Evolutionary conservation across 2,329 filamentous ascomycete genomes (phyloP), one percentile per base, ranked within the genome.

Genomic region (Sarocladiaceae sp.): DNA sequence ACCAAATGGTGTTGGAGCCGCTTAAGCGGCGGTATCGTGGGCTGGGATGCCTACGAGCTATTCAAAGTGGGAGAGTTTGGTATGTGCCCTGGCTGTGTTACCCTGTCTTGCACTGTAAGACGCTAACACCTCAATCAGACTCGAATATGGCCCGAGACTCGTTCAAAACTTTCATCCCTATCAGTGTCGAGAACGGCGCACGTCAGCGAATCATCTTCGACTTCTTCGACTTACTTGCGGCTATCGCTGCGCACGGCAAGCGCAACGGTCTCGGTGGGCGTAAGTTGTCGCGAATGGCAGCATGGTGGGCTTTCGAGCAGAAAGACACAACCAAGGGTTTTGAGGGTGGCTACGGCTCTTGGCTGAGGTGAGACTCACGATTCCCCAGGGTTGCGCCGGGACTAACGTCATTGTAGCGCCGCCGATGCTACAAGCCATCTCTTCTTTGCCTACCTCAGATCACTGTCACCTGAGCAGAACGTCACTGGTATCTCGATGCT

Each of bases 1-100:
- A 74, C 93, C 52, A 98, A 97, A 71, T 98, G 93, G 93, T 97
- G 91, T 65, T 98, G 93, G 93, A 90, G 88, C 62, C 81, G 93
- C 66, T 72, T 98, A 42, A 80, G 85, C 33, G 88, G 89, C 47
- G 93, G 93, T 57, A 82, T 98, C 12, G 90, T 98, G 27, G 89
- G 88, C 47, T 97, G 93, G 93, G 89, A 96, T 58, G 88, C 88
- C 33, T 98, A 98, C 60, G 90, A 97, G 61, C 76, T 95, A 18
- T 98, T 98, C 73, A 89, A 86, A 58, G 83, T 94, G 52, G 93
- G 93, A 60, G 93, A 98, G 69, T 80, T 85, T 72, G 89, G 89
- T 94, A 46, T 43, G 51, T 41, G 20, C 19, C 18, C 24, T 35
- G 45, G 32, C 19, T 44, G 27, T 32, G 33, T 18, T 21, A 50